phyloP scores from a whole-genome alignment of 306 rosid genomes.

The Astragalus membranaceus region DNA sequence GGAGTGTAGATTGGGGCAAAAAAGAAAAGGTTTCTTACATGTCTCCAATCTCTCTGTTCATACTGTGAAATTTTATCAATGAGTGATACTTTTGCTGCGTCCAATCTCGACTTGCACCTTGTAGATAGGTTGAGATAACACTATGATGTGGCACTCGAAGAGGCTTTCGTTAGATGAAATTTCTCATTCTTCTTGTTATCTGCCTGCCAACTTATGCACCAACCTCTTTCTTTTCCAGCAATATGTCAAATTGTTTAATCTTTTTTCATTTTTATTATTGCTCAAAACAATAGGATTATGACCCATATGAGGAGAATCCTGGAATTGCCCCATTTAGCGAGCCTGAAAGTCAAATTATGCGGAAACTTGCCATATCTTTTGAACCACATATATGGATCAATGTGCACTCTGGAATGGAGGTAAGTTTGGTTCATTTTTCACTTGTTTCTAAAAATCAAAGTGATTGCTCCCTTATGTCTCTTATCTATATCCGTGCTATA shows the following conservation, averaged over 20 bases:
- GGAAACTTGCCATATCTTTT: constrained; percentile 82
- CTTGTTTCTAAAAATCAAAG: background rate
- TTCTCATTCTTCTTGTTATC: constrained; percentile 10
- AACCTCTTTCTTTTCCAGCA: background rate
- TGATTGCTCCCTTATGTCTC: background rate
- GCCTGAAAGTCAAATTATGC: constrained; percentile 95
- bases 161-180: background rate
- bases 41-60: background rate
- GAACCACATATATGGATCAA: constrained; percentile 94
- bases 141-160: background rate
- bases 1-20: constrained; percentile 99
- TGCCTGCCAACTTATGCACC: background rate
- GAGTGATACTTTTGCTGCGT: background rate
- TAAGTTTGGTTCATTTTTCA: constrained; percentile 19
- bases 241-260: background rate
- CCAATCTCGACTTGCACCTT: background rate
- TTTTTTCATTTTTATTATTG: background rate
- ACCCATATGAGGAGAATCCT: constrained; percentile 98
- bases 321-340: constrained; percentile 90
- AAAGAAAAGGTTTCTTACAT: constrained; percentile 71
- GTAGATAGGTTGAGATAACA: background rate
- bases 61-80: background rate
- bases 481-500: constrained; percentile 5
- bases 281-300: constrained; percentile 63
- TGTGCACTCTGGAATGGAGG: constrained; percentile 99